Base-by-base conservation (phyloP, 2,329 filamentous ascomycete species). In the Phialocephala subalpina region DNA sequence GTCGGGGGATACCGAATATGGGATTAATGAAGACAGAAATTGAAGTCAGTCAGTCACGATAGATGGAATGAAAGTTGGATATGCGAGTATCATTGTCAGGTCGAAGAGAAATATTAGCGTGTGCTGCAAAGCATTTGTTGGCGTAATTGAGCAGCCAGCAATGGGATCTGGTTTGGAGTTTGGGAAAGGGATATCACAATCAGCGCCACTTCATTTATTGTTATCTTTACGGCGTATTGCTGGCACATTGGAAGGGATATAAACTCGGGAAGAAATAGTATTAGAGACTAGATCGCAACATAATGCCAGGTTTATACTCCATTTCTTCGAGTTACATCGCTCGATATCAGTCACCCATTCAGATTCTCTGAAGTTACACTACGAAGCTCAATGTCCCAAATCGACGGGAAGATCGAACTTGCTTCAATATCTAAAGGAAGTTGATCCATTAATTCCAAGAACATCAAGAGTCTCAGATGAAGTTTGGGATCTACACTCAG, bases 161-260 rank as follows among this genome's bases (percentile, higher is more conserved):
- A 27, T 38, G 42, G 61, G 49, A 27, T 38, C 29, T 55, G n/a
- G 29, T 60, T 27, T 18, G 64, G 65, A 35, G 55, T 60, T 58
- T 58, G 56, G 62, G 20, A 22, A 27, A 27, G 55, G 40, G 38
- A 61, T 62, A 60, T 62, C 60, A 63, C 47, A 56, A 57, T 60
- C 62, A 67, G 66, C 64, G 62, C 57, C 62, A 62, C 62, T 69
- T 64, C 11, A 18, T 60, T 60, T 57, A 40, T 40, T 57, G 20
- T 20, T 35, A 57, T 53, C 49, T 53, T 53, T 27, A 53, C 49
- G 27, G 25, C 49, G 18, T 53, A 53, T 3, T 8, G 25, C 49
- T 29, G 14, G 18, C 16, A 53, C n/a, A 53, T 18, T 33, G 49
- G 29, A 49, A 33, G 12, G 49, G 49, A 53, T 53, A 53, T 53